A percentile compares a stretch with the other conserved stretches of the same genome.
phyloP scores from a whole-genome alignment of 148 eudicot genomes.

The Rhododendron ovatum region DNA sequence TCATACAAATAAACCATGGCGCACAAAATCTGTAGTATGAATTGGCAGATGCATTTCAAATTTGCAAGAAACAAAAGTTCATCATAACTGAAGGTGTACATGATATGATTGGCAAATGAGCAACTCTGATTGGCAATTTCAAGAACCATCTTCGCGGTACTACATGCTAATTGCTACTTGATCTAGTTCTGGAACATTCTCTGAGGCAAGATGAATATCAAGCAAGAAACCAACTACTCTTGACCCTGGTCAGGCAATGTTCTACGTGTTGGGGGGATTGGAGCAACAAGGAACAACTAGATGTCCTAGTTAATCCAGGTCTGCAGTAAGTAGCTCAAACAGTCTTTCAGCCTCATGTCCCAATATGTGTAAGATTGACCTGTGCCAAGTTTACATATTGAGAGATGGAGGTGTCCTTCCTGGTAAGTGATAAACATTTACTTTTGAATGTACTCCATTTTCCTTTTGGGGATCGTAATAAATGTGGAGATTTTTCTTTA shows the following conservation, averaged over 20 bases:
- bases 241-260: neutral
- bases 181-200: neutral
- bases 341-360: neutral
- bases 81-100: neutral
- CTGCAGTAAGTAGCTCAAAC: neutral
- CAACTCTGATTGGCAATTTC: neutral
- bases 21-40: neutral
- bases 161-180: neutral
- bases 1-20: neutral
- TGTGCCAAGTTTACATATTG: neutral
- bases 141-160: neutral
- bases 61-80: neutral
- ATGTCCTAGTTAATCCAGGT: neutral
- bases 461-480: neutral
- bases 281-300: neutral
- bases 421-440: neutral
- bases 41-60: neutral
- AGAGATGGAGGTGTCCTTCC: neutral
- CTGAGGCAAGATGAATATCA: neutral
- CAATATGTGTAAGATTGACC: neutral
- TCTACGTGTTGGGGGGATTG: neutral
- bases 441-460: neutral
- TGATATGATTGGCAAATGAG: neutral
- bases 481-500: neutral
- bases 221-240: neutral